A percentile compares a stretch with the other conserved stretches of the same genome.
Evolutionary conservation across 164 flowering plant genomes (phyloP).

Genomic region (grape (Vitis vinifera)): ASM3070453v1 NC_081814.1:5247501-5248000

Average conservation of each 20-base stretch:
- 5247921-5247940: slow-evolving; percentile 86
- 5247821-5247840: slow-evolving; percentile 69
- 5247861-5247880: slow-evolving; percentile 90
- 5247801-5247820: background rate
- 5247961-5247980: slow-evolving; percentile 93
- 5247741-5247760: background rate
- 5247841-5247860: slow-evolving; percentile 79
- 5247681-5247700: background rate
- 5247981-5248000: slow-evolving; percentile 89
- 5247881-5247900: slow-evolving; percentile 89
- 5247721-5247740: background rate
- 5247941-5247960: slow-evolving; percentile 82
- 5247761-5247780: background rate
- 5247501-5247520: too few relatives aligned
- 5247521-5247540: too few relatives aligned
- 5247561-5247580: too few relatives aligned
- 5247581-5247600: too few relatives aligned
- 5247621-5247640: too few relatives aligned
- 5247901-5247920: slow-evolving; percentile 95
- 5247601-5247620: too few relatives aligned
- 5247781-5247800: slow-evolving; percentile 16
- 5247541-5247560: too few relatives aligned
- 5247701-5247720: background rate
- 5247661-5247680: background rate
- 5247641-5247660: too few relatives aligned